A percentile compares a stretch with the other conserved stretches of the same genome.
phyloP scores from a whole-genome alignment of 1,284 basidiomycete genomes.

The Heterobasidion occidentale region DNA sequence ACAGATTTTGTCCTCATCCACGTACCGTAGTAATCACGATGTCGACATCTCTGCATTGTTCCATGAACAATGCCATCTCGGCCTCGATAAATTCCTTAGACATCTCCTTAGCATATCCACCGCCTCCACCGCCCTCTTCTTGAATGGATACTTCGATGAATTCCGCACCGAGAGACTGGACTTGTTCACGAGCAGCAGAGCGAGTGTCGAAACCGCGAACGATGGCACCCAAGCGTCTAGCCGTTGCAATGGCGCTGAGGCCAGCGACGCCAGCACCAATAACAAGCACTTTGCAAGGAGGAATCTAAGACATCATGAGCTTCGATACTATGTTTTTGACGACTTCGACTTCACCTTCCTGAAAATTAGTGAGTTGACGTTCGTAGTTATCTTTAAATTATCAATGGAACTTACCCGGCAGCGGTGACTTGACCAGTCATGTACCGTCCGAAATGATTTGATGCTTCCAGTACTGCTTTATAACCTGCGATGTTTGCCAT shows the following conservation, averaged over 20 bases:
- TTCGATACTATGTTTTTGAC: not conserved
- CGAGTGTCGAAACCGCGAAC: conserved; percentile 83
- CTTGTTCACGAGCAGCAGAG: conserved; percentile 76
- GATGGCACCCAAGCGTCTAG: conserved; percentile 75
- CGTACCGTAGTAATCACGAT: conserved; percentile 76
- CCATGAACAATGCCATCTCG: conserved; percentile 82
- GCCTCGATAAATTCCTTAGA: conserved; percentile 84
- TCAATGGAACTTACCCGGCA: conserved; percentile 53
- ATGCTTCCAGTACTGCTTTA: conserved; percentile 81
- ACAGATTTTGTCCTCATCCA: not conserved
- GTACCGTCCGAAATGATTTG: conserved; percentile 81
- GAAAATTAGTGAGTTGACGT: not conserved
- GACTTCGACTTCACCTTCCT: conserved; percentile 17
- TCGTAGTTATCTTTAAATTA: not conserved
- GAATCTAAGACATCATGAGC: conserved; percentile 42
- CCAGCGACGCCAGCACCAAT: conserved; percentile 86
- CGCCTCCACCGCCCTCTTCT: conserved; percentile 73
- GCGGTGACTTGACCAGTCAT: conserved; percentile 85
- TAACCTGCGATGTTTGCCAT: conserved; percentile 88
- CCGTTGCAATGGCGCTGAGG: conserved; percentile 77
- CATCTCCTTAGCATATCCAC: conserved; percentile 88
- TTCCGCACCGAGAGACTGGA: conserved; percentile 80
- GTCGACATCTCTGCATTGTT: conserved; percentile 81
- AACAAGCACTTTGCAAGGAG: conserved; percentile 78
- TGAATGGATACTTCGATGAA: conserved; percentile 72